These are phyloP conservation scores for Aeminium ludgeri DNA, from an alignment of 495 filamentous ascomycete species.

Conservation along the genomic window DNA sequence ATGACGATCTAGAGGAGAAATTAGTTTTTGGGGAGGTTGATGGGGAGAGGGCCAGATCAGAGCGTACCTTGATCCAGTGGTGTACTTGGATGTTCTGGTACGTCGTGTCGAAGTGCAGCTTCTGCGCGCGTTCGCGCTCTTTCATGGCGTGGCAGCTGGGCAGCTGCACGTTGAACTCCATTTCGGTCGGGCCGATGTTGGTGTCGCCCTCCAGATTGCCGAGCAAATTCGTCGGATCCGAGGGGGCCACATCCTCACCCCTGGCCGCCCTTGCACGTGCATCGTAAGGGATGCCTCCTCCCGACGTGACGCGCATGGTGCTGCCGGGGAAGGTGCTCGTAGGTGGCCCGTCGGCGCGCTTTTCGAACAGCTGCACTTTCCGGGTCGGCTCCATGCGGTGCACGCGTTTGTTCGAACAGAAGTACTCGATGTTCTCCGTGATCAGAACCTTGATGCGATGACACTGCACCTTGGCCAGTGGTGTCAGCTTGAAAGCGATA, in stretches of 20 bases:
- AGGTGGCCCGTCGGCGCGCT: constrained; percentile 64
- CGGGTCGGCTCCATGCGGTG: constrained; percentile 69
- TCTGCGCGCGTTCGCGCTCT: constrained; percentile 53
- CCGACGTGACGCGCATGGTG: constrained; percentile 59
- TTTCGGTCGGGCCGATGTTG: constrained; percentile 75
- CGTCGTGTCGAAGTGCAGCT: constrained; percentile 83
- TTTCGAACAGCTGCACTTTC: constrained; percentile 82
- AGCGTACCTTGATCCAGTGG: constrained; percentile 92
- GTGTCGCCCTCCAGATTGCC: constrained; percentile 56
- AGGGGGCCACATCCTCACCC: constrained; percentile 36
- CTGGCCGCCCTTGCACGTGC: constrained; percentile 40
- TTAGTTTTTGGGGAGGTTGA: not conserved
- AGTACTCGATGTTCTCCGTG: constrained; percentile 90
- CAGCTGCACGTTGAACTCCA: constrained; percentile 91
- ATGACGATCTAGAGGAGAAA: constrained; percentile 63
- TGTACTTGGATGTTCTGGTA: constrained; percentile 93
- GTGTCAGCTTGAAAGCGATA: constrained; percentile 94
- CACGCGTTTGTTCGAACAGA: constrained; percentile 70
- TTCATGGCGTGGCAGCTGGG: constrained; percentile 80
- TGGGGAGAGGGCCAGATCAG: not conserved
- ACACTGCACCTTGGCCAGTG: constrained; percentile 87
- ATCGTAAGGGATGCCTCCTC: constrained; percentile 62
- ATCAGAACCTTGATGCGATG: constrained; percentile 92
- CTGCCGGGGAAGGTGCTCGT: constrained; percentile 64
- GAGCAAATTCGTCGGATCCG: constrained; percentile 50